These are phyloP conservation scores for Oleoguttula mirabilis DNA, from an alignment of 495 filamentous ascomycete species.

Conservation along the genomic window DNA sequence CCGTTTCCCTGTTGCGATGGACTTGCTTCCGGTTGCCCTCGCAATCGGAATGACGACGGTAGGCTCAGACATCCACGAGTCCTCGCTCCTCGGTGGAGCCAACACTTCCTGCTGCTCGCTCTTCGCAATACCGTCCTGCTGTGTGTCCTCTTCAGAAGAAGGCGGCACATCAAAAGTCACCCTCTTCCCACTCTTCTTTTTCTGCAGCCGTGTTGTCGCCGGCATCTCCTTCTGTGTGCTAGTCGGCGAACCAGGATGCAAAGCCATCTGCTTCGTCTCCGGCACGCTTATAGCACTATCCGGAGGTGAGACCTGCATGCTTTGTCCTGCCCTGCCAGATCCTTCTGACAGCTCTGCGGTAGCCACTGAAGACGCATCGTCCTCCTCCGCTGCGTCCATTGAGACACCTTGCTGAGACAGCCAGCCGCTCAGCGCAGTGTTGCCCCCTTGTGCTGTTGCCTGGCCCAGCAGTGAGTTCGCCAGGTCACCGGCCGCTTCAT, in stretches of 20 bases:
- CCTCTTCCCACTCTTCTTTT: background rate
- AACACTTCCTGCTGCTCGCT: background rate
- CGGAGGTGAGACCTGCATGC: background rate
- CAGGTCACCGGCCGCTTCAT: conserved; percentile 27
- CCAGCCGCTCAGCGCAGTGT: conserved; percentile 18
- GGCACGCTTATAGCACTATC: conserved; percentile 10
- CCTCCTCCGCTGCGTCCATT: conserved; percentile 12
- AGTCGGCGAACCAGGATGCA: conserved; percentile 1
- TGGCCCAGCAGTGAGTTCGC: conserved; percentile 24
- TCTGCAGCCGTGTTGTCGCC: background rate
- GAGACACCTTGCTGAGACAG: conserved; percentile 21
- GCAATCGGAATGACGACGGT: background rate
- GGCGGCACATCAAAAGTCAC: conserved; percentile 7
- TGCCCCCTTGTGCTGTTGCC: conserved; percentile 9
- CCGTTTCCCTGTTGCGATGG: background rate
- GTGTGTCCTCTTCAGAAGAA: background rate
- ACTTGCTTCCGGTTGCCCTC: background rate
- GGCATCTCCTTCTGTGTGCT: background rate
- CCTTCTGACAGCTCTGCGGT: background rate
- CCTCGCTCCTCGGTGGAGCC: too few species aligned
- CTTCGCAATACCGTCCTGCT: background rate
- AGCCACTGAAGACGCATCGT: conserved; percentile 12
- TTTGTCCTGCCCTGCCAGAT: background rate
- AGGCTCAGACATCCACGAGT: background rate
- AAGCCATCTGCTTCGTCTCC: background rate